Percentiles rank a stretch among this genome's conserved stretches.
phyloP scores from a whole-genome alignment of 2,329 filamentous ascomycete genomes.

The Colletotrichum eleusines region DNA sequence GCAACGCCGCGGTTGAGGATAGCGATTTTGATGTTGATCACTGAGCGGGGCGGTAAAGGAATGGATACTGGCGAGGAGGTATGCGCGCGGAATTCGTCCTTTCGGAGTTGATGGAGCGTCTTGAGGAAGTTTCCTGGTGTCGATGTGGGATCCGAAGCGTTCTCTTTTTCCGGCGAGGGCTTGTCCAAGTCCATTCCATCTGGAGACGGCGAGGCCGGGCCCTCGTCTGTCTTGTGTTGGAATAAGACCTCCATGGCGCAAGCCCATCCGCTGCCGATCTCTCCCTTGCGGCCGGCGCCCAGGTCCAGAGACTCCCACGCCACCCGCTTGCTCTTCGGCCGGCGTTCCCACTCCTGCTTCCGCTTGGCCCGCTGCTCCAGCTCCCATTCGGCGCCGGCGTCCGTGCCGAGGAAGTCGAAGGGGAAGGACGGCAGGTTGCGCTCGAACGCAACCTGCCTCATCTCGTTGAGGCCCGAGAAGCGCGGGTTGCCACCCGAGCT shows the following conservation, averaged over 20 bases:
- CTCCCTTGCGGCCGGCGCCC: slow-evolving; percentile 80
- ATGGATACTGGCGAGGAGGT: slow-evolving; percentile 43
- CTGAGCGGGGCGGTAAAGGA: slow-evolving; percentile 51
- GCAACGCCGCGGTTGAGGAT: slow-evolving; percentile 79
- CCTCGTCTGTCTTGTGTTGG: slow-evolving; percentile 45
- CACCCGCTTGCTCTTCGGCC: slow-evolving; percentile 84
- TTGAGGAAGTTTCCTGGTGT: slow-evolving; percentile 28
- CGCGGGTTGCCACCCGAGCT: slow-evolving; percentile 83
- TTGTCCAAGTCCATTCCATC: slow-evolving; percentile 41
- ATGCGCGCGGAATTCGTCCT: slow-evolving; percentile 49
- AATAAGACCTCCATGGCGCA: slow-evolving; percentile 87
- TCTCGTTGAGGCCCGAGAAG: slow-evolving; percentile 85
- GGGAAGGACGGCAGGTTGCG: slow-evolving; percentile 85
- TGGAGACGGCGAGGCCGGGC: background rate
- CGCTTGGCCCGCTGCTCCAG: slow-evolving; percentile 70
- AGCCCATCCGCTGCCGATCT: slow-evolving; percentile 83
- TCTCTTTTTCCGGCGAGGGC: slow-evolving; percentile 35
- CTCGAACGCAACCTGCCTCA: slow-evolving; percentile 85
- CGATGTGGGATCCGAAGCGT: slow-evolving; percentile 40
- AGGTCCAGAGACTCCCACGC: slow-evolving; percentile 82
- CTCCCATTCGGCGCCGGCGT: slow-evolving; percentile 85
- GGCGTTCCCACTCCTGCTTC: slow-evolving; percentile 76
- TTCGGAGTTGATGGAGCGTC: slow-evolving; percentile 31
- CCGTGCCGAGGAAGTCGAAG: slow-evolving; percentile 83
- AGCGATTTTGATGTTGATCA: slow-evolving; percentile 74